phyloP scores from a whole-genome alignment of 352 stramenopile genomes.

The Phytopythium chamaehyphon region DNA sequence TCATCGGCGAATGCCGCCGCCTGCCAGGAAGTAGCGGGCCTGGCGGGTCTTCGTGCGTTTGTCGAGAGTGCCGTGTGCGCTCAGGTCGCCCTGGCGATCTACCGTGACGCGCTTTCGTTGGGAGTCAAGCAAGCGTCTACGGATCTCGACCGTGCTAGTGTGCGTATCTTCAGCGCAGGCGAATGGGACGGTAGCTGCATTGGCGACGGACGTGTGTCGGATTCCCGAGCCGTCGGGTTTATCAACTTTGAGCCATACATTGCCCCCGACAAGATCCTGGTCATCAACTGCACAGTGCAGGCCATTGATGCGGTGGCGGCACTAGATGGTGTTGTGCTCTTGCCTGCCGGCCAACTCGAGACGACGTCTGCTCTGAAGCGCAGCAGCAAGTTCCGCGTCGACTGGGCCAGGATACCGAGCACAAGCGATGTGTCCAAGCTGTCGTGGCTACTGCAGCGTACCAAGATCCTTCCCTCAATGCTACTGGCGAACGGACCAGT shows the following conservation, averaged over 20 bases:
- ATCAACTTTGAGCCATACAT: slow-evolving; percentile 81
- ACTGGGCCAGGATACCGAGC: slow-evolving; percentile 82
- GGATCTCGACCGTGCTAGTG: slow-evolving; percentile 70
- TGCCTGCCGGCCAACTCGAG: slow-evolving; percentile 32
- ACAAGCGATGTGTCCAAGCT: slow-evolving; percentile 65
- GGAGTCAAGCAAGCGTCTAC: slow-evolving; percentile 75
- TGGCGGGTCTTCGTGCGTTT: slow-evolving; percentile 59
- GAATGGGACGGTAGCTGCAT: slow-evolving; percentile 84
- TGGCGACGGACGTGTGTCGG: slow-evolving; percentile 79
- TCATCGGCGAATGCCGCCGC: slow-evolving; percentile 59
- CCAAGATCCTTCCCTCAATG: slow-evolving; percentile 30
- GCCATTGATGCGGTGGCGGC: slow-evolving; percentile 49
- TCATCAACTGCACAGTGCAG: slow-evolving; percentile 73
- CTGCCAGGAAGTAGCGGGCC: slow-evolving; percentile 53
- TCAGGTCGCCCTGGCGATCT: slow-evolving; percentile 62
- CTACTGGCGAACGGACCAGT: not conserved
- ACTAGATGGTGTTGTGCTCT: slow-evolving; percentile 30
- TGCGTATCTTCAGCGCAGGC: slow-evolving; percentile 67
- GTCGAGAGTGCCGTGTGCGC: slow-evolving; percentile 74
- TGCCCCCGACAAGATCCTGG: slow-evolving; percentile 36
- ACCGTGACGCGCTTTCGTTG: slow-evolving; percentile 67
- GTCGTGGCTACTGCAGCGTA: slow-evolving; percentile 71
- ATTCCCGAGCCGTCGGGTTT: slow-evolving; percentile 55
- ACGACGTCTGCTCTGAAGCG: slow-evolving; percentile 32
- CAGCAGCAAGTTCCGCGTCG: slow-evolving; percentile 50